phyloP scores from a whole-genome alignment of 768 basidiomycete genomes.

The Leucocoprinus leucothites region DNA sequence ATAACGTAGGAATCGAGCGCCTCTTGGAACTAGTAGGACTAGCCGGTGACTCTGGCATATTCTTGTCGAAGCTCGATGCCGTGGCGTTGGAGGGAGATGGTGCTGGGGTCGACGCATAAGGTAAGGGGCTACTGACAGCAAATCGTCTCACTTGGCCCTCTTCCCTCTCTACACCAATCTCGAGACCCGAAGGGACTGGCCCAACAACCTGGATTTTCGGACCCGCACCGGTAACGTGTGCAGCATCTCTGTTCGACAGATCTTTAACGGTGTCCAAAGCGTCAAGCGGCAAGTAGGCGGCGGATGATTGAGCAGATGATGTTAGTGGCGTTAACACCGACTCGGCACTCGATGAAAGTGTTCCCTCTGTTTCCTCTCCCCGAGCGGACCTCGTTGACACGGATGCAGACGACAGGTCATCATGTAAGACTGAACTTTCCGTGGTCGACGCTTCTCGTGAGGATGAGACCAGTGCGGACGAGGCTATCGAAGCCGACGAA shows the following conservation, averaged over 20 bases:
- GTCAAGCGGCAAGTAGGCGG: conserved; percentile 33
- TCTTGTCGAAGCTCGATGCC: conserved; percentile 12
- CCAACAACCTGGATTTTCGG: conserved; percentile 19
- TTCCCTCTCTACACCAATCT: conserved; percentile 10
- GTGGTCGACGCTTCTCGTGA: conserved; percentile 14
- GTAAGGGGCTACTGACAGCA: conserved; percentile 32
- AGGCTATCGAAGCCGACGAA: conserved; percentile 28
- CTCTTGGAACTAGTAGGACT: conserved; percentile 25
- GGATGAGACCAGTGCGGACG: conserved; percentile 17
- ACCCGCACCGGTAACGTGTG: conserved; percentile 9
- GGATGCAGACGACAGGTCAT: neutral
- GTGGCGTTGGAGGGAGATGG: conserved; percentile 21
- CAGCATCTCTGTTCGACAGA: conserved; percentile 12
- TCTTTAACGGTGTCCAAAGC: conserved; percentile 3
- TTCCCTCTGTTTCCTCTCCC: neutral
- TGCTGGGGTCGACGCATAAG: conserved; percentile 42
- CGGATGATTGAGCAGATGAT: conserved; percentile 47
- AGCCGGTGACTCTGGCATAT: neutral
- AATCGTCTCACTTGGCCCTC: conserved; percentile 27
- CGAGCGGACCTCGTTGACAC: too few species aligned
- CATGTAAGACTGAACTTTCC: conserved; percentile 8
- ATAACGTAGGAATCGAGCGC: conserved; percentile 37
- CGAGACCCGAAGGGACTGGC: conserved; percentile 10
- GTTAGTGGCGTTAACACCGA: conserved; percentile 51
- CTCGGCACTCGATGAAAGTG: conserved; percentile 54